Evolutionary conservation across 2,329 filamentous ascomycete genomes (phyloP), one percentile per base, ranked within the genome.

Genomic region (Xylaria sp.): DNA sequence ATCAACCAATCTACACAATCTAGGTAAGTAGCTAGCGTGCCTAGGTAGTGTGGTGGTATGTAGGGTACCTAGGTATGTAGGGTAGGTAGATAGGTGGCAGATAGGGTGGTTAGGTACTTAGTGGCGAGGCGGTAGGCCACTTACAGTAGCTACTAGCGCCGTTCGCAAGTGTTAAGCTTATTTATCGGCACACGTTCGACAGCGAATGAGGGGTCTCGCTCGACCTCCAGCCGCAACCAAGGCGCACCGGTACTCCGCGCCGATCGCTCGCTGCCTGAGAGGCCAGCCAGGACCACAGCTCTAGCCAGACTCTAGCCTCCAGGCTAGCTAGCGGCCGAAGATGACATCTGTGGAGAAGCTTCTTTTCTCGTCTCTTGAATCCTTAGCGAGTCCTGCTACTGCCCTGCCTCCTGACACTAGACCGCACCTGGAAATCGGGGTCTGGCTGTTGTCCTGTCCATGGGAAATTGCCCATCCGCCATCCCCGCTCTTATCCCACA

Each of bases 331-430:
- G 58, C 36, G 51, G 55, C 67, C 64, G 64, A 67, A 67, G 60
- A 54, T 62, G 67, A 55, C 59, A 69, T 65, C 61, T 70, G 61
- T 68, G 61, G 65, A 70, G 65, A 68, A 63, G 61, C 54, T 62
- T 68, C 68, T 68, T 67, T 65, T 55, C 57, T 53, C 48, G 57
- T 58, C 55, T 50, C 55, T 61, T 21, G 14, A n/a, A 42, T 39
- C 24, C 24, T 39, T 47, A 54, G 45, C 30, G 32, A 47, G 61
- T n/a, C 39, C 39, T 61, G 47, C 50, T 55, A 62, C 68, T 51
- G 61, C 12, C 39, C 39, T 61, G 47, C 50, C 60, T 65, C 68
- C 56, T 70, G 65, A 70, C 34, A 62, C 68, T 65, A 68, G 56
- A 24, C 61, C 57, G n/a, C 53, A 58, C 61, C 27, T 21, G 34